These are phyloP conservation scores for Penicillium sp. DNA, from an alignment of 2,329 filamentous ascomycete species.

Conservation along the genomic window DNA sequence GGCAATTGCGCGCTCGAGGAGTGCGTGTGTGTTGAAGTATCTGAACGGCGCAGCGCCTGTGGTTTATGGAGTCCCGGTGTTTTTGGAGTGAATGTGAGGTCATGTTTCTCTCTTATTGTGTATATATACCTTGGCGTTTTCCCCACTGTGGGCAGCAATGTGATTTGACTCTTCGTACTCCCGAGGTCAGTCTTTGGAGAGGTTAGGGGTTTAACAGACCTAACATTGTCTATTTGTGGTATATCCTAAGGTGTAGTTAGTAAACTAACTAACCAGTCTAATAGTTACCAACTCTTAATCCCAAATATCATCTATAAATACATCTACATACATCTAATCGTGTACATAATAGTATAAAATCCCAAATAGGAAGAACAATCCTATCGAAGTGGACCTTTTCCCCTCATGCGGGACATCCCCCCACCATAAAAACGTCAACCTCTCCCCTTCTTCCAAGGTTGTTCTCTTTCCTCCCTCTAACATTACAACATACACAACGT, in stretches of 20 bases:
- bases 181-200: neutral
- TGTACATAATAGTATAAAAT: neutral
- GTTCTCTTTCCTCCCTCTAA: neutral
- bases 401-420: constrained; percentile 27
- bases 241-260: neutral
- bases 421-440: constrained; percentile 16
- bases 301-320: neutral
- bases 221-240: neutral
- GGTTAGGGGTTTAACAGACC: neutral
- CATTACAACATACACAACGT: neutral
- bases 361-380: constrained; percentile 1
- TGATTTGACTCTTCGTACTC: constrained; percentile 8
- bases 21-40: constrained; percentile 82
- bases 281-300: neutral
- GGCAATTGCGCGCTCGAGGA: constrained; percentile 71
- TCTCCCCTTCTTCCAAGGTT: neutral
- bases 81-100: constrained; percentile 50
- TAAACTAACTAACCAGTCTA: neutral
- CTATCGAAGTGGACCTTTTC: constrained; percentile 20
- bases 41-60: constrained; percentile 91
- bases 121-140: constrained; percentile 5
- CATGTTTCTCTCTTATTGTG: neutral
- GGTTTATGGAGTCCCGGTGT: constrained; percentile 93
- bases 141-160: constrained; percentile 16
- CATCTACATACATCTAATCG: neutral